These are phyloP conservation scores for Lyophyllum decastes DNA, from an alignment of 768 basidiomycete genomes.

Conservation along the genomic window DNA sequence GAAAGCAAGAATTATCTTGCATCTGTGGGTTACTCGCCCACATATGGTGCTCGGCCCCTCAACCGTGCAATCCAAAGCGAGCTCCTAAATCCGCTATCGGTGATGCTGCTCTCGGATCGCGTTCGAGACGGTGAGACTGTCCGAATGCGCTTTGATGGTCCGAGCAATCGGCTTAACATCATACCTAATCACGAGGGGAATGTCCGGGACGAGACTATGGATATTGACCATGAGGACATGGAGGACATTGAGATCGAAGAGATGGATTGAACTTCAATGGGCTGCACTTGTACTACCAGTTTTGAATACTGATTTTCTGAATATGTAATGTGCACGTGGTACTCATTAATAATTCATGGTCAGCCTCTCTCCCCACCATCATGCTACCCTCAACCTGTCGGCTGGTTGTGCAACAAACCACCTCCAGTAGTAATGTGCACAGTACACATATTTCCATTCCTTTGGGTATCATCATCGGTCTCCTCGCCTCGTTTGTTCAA, in stretches of 20 bases:
- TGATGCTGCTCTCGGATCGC: slow-evolving; percentile 80
- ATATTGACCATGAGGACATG: slow-evolving; percentile 52
- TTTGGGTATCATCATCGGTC: slow-evolving; percentile 59
- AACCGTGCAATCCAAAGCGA: slow-evolving; percentile 91
- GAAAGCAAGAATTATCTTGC: slow-evolving; percentile 75
- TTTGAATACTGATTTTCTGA: too few relatives aligned
- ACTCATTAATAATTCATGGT: neutral
- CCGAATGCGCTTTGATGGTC: slow-evolving; percentile 75
- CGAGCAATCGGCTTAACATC: slow-evolving; percentile 75
- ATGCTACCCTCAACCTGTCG: slow-evolving; percentile 11
- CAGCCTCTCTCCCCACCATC: neutral
- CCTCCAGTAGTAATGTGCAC: slow-evolving; percentile 13
- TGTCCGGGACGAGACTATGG: slow-evolving; percentile 55
- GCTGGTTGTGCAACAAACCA: slow-evolving; percentile 4
- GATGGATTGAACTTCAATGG: slow-evolving; percentile 43
- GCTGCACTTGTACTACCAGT: neutral
- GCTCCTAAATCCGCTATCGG: slow-evolving; percentile 87
- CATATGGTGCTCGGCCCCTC: slow-evolving; percentile 91
- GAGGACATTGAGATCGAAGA: slow-evolving; percentile 69
- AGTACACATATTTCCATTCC: slow-evolving; percentile 44
- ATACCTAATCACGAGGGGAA: slow-evolving; percentile 79
- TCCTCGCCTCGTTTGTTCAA: slow-evolving; percentile 86
- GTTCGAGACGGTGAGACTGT: slow-evolving; percentile 83
- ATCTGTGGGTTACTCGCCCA: slow-evolving; percentile 75
- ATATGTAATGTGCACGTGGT: neutral